Base-by-base conservation (phyloP, 495 filamentous ascomycete species). In the Bathelium albidoporum region DNA sequence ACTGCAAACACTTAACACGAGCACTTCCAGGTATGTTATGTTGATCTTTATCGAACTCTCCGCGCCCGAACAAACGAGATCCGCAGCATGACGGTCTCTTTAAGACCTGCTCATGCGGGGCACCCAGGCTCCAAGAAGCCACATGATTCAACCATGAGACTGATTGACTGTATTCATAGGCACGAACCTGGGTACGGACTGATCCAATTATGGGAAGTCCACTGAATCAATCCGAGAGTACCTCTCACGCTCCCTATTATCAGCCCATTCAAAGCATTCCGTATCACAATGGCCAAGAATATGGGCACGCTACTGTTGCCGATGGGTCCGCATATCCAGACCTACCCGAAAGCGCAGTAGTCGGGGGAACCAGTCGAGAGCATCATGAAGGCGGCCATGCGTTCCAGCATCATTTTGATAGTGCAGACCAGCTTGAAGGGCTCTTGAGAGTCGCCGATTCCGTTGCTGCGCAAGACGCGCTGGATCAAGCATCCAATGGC, bases 381-480 rank as follows among this genome's bases (percentile, higher is more conserved):
- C 20, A 16, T 18, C 12, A 49, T 49, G 44, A 20, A 39, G 34
- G 5, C 34, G 34, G 14, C 14, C 34, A 5, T 39, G 34, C 5
- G 5, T 14, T 39, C 20, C 44, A 49, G 11, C 44, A 49, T 18
- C 49, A 55, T 20, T 55, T 55, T 24, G 59, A 34, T 12, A 36
- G 26, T 31, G 22, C 20, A 14, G 39, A 34, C 28, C 59, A 60
- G 32, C 39, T 60, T 36, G 59, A 36, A 18, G 31, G 59, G 18
- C 59, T 60, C 59, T 28, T 60, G 32, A 44, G n/a, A 44, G 59
- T 44, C 24, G 59, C 39, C 11, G 36, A 36, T 31, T 60, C 59
- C 2, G 59, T 44, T 24, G 59, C 59, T 22, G 59, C 32, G 5
- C 59, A 60, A 18, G 59, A 60, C 10, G 59, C 59, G n/a, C 28